A percentile compares a stretch with the other conserved stretches of the same genome.
Conservation (phyloP, 352 stramenopile species). For the Globisporangium iwayamae region DNA sequence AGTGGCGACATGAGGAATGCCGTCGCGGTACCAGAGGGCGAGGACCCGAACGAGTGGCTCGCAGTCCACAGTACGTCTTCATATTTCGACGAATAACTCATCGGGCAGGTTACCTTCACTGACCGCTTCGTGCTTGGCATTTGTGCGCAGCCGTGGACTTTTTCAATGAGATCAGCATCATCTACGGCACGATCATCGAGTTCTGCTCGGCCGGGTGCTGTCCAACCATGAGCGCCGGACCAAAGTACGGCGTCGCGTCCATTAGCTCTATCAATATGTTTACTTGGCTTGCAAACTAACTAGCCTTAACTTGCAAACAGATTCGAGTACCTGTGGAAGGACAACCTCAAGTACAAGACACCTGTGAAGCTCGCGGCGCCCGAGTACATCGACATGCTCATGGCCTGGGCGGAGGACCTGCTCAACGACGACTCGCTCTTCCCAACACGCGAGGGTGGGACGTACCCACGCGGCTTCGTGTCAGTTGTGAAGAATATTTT, state of each 20-base stretch:
- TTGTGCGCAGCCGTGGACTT: conserved; percentile 84
- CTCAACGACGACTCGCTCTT: conserved; percentile 82
- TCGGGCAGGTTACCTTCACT: too few species aligned
- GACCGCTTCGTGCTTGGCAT: too few species aligned
- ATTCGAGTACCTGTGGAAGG: conserved; percentile 90
- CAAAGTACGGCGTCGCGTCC: conserved; percentile 31
- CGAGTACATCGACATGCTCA: conserved; percentile 92
- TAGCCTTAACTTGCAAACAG: conserved; percentile 14
- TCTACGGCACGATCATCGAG: conserved; percentile 89
- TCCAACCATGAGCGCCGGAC: conserved; percentile 69
- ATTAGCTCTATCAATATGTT: background rate
- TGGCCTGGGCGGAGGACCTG: conserved; percentile 89
- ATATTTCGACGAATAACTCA: background rate
- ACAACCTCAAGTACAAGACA: conserved; percentile 69
- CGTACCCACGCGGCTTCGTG: conserved; percentile 84
- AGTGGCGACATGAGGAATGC: conserved; percentile 68
- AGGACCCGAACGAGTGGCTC: conserved; percentile 92
- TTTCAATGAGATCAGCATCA: conserved; percentile 93
- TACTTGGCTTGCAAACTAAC: background rate
- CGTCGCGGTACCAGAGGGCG: conserved; percentile 58
- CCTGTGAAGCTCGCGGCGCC: conserved; percentile 67
- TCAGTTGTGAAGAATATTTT: conserved; percentile 93
- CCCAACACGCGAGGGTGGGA: conserved; percentile 50
- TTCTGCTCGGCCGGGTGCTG: conserved; percentile 70
- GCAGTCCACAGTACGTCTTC: conserved; percentile 82